Percentiles rank a stretch among this genome's conserved stretches.
These are phyloP conservation scores for Ambispora gerdemannii DNA, from an alignment of 192 early-diverging fungal genomes.

Conservation along the genomic window DNA sequence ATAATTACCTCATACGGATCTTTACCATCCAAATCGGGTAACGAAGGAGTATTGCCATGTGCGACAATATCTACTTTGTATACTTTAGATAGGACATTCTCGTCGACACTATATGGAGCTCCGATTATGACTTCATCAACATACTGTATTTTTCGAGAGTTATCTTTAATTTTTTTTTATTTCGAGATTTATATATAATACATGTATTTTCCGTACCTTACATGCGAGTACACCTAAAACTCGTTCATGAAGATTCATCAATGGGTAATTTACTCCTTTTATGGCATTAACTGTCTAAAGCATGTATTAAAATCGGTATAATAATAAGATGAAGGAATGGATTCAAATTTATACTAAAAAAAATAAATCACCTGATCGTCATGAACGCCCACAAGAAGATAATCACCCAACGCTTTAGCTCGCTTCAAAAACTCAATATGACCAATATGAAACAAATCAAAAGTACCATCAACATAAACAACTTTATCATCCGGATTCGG, in stretches of 20 bases:
- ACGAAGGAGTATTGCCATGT: slow-evolving; percentile 66
- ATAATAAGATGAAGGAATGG: no score
- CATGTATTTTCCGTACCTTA: no score
- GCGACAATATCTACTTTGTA: slow-evolving; percentile 82
- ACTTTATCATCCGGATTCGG: slow-evolving; percentile 74
- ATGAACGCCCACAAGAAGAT: slow-evolving; percentile 89
- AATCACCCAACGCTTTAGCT: slow-evolving; percentile 82
- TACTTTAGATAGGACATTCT: slow-evolving; percentile 81
- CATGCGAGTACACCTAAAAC: slow-evolving; percentile 90
- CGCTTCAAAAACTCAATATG: slow-evolving; percentile 91
- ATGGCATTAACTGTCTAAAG: slow-evolving; percentile 77
- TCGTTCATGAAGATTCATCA: slow-evolving; percentile 96
- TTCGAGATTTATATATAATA: no score
- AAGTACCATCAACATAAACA: slow-evolving; percentile 94
- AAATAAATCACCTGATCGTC: slow-evolving; percentile 79
- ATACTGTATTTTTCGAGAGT: slow-evolving; percentile 47
- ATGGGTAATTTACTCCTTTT: slow-evolving; percentile 84
- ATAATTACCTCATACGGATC: slow-evolving; percentile 72
- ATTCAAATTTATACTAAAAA: no score
- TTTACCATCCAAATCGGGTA: slow-evolving; percentile 66
- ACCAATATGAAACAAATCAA: slow-evolving; percentile 94
- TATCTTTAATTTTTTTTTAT: slow-evolving; percentile 7
- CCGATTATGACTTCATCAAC: slow-evolving; percentile 94
- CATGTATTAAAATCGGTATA: no score
- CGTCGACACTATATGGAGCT: slow-evolving; percentile 83